These are phyloP conservation scores for Babesia caballi DNA, from an alignment of 169 alveolate species.

Conservation along the genomic window DNA sequence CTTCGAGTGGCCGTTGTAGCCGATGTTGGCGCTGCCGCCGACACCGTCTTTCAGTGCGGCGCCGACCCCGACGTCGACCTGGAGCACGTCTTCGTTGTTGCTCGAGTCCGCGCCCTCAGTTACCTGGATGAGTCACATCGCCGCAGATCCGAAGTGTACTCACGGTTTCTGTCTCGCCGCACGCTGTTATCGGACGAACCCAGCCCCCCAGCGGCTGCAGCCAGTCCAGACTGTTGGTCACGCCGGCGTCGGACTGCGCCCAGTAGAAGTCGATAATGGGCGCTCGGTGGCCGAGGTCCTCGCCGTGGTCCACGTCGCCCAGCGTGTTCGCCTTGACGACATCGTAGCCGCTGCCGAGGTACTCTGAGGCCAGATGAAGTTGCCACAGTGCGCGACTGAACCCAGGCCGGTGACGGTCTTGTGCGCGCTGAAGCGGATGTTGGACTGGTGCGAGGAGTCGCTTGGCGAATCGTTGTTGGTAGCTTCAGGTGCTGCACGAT, in stretches of 20 bases:
- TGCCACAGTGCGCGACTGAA: background rate
- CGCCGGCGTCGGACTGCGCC: conserved; percentile 64
- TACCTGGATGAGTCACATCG: conserved; percentile 3
- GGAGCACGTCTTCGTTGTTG: conserved; percentile 30
- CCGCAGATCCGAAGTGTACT: background rate
- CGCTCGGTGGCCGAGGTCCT: conserved; percentile 63
- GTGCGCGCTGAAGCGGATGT: conserved; percentile 36
- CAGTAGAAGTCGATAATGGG: conserved; percentile 58
- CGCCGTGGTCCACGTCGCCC: conserved; percentile 48
- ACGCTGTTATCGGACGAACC: conserved; percentile 64
- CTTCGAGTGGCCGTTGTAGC: conserved; percentile 10
- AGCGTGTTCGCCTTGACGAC: conserved; percentile 50
- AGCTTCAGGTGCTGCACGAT: background rate
- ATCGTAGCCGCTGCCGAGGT: conserved; percentile 65
- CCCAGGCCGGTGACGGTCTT: conserved; percentile 60
- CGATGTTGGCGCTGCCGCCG: conserved; percentile 19
- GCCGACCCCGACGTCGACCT: conserved; percentile 3
- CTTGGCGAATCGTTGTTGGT: background rate
- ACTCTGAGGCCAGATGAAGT: conserved; percentile 10
- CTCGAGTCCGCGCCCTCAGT: conserved; percentile 26
- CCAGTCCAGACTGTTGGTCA: conserved; percentile 60
- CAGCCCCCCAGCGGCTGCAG: conserved; percentile 69
- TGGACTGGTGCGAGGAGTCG: background rate
- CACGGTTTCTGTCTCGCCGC: conserved; percentile 62
- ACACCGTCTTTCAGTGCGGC: conserved; percentile 24